phyloP scores from a whole-genome alignment of 768 basidiomycete genomes.

The Suillus alpinus region DNA sequence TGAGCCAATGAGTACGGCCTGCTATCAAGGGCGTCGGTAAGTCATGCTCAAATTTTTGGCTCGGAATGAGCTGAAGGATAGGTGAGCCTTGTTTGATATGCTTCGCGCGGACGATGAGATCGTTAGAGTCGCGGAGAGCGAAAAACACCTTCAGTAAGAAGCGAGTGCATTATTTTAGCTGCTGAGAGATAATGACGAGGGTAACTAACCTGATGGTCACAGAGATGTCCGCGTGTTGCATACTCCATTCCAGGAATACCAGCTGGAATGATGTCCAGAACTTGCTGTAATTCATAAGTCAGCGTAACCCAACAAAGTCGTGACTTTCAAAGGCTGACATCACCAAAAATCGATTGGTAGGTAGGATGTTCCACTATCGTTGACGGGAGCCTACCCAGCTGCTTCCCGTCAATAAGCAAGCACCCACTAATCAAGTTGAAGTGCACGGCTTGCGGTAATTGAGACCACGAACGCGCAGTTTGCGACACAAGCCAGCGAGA shows the following conservation, averaged over 20 bases:
- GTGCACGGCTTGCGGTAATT: slow-evolving; percentile 21
- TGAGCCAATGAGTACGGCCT: slow-evolving; percentile 29
- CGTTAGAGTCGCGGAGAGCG: slow-evolving; percentile 8
- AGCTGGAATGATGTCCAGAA: slow-evolving; percentile 20
- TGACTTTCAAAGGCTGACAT: slow-evolving; percentile 8
- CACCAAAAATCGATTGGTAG: slow-evolving; percentile 20
- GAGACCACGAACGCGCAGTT: slow-evolving; percentile 9
- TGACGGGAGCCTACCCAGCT: slow-evolving; percentile 21
- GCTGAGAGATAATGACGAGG: not conserved
- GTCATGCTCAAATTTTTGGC: slow-evolving; percentile 19
- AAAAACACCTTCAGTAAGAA: slow-evolving; percentile 22
- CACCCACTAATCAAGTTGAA: slow-evolving; percentile 23
- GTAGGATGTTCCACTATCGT: slow-evolving; percentile 16
- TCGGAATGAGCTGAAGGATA: slow-evolving; percentile 24
- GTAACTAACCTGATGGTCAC: slow-evolving; percentile 16
- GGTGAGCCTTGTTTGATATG: not conserved
- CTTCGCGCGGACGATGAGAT: slow-evolving; percentile 20
- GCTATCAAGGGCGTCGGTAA: slow-evolving; percentile 22
- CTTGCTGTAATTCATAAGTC: slow-evolving; percentile 13
- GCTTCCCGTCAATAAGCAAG: slow-evolving; percentile 26
- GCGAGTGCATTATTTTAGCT: not conserved
- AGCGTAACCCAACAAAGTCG: not conserved
- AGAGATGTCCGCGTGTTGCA: not conserved
- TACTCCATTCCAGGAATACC: slow-evolving; percentile 26
- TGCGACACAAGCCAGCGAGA: slow-evolving; percentile 19